Evolutionary conservation across 257 asterid genomes (phyloP).

Genomic region (Nyctanthes arbortristis): DNA sequence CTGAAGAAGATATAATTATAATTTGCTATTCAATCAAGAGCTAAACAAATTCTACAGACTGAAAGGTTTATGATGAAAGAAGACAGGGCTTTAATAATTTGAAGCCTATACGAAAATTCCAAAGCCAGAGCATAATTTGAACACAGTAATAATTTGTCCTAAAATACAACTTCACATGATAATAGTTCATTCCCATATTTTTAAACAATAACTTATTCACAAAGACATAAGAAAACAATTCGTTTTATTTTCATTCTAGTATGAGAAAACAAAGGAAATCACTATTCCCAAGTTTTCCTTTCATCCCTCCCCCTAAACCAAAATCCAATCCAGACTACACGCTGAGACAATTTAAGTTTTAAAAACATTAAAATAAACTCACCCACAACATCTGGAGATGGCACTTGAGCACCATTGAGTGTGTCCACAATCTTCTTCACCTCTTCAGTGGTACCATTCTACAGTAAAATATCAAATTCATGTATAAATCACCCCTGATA

Average conservation of each 20-base stretch:
- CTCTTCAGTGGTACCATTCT: constrained; percentile 91
- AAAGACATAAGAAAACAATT: background rate
- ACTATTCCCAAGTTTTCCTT: background rate
- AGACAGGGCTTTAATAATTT: too few species aligned
- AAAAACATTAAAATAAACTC: constrained; percentile 41
- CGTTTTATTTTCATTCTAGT: background rate
- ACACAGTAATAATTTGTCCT: background rate
- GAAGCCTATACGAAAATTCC: too few species aligned
- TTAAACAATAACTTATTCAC: too few species aligned
- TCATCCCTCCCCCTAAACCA: background rate
- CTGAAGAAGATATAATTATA: background rate
- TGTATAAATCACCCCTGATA: background rate
- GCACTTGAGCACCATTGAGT: constrained; percentile 83
- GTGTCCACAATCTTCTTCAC: constrained; percentile 82
- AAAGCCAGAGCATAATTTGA: background rate
- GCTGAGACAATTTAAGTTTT: too few species aligned
- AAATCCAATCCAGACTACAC: too few species aligned
- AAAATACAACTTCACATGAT: background rate
- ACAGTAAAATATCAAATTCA: constrained; percentile 21
- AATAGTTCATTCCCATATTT: constrained; percentile 5
- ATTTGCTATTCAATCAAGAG: background rate
- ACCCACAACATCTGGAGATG: constrained; percentile 92
- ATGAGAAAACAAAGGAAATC: background rate
- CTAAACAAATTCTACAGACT: background rate
- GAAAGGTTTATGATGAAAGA: background rate